These are phyloP conservation scores for Phytophthora hybrid DNA, from an alignment of 352 stramenopile genomes.

Conservation along the genomic window DNA sequence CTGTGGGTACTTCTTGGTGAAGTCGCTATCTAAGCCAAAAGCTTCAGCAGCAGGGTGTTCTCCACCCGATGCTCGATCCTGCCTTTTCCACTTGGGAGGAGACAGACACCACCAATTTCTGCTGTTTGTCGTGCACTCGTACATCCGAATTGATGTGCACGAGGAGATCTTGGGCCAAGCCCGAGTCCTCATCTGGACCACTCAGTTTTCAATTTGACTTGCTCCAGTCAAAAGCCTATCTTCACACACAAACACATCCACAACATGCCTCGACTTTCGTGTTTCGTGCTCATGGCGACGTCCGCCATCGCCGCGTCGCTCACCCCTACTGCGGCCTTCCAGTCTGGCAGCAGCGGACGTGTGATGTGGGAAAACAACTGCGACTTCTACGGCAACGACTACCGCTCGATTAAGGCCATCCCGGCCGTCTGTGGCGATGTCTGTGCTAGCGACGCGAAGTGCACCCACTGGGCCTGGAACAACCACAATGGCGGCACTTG, in stretches of 20 bases:
- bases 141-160: slow-evolving; percentile 9
- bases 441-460: slow-evolving; percentile 36
- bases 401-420: slow-evolving; percentile 35
- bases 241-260: neutral
- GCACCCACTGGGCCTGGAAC: slow-evolving; percentile 53
- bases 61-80: slow-evolving; percentile 17
- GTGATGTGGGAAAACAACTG: slow-evolving; percentile 54
- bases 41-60: slow-evolving; percentile 15
- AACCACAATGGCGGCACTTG: slow-evolving; percentile 46
- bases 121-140: slow-evolving; percentile 14
- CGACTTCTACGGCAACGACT: slow-evolving; percentile 46
- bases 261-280: slow-evolving; percentile 14
- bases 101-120: slow-evolving; percentile 13
- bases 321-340: slow-evolving; percentile 14
- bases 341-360: slow-evolving; percentile 30
- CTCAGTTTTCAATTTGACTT: slow-evolving; percentile 31
- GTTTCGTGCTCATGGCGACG: slow-evolving; percentile 16
- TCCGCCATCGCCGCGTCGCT: slow-evolving; percentile 17
- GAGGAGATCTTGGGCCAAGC: neutral
- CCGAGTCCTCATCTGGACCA: neutral
- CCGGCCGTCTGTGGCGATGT: slow-evolving; percentile 43
- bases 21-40: neutral
- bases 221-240: slow-evolving; percentile 13
- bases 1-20: slow-evolving; percentile 5
- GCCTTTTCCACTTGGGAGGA: slow-evolving; percentile 10